phyloP scores from a whole-genome alignment of 164 flowering plant species.

The Houttuynia cordata region DNA sequence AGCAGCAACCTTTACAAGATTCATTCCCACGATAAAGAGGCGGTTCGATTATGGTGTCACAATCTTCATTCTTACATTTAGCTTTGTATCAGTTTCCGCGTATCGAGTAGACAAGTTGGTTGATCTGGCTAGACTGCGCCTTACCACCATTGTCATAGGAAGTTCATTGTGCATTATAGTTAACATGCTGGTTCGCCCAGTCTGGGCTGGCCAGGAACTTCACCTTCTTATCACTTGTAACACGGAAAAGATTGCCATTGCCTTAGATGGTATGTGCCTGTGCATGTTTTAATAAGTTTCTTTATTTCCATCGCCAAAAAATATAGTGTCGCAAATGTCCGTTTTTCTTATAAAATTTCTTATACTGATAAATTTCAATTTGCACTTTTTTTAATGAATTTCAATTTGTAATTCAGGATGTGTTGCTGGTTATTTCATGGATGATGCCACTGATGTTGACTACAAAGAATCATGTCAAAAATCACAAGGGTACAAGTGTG shows the following conservation, averaged over 20 bases:
- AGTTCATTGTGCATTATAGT: constrained; percentile 41
- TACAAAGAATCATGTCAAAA: constrained; percentile 15
- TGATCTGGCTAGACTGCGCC: constrained; percentile 42
- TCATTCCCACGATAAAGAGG: constrained; percentile 56
- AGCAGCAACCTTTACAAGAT: constrained; percentile 62
- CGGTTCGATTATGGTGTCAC: constrained; percentile 65
- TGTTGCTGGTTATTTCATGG: constrained; percentile 28
- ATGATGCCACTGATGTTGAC: not conserved
- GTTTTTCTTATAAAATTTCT: too few species aligned
- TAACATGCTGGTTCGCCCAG: constrained; percentile 46
- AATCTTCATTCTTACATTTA: constrained; percentile 79
- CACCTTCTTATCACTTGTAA: constrained; percentile 34
- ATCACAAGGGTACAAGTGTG: constrained; percentile 46
- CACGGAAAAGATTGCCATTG: constrained; percentile 60
- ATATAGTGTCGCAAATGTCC: not conserved
- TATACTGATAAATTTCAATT: too few species aligned
- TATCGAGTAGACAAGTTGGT: constrained; percentile 51
- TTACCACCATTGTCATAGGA: constrained; percentile 62
- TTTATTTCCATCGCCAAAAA: not conserved
- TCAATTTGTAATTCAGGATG: constrained; percentile 24
- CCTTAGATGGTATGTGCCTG: constrained; percentile 53
- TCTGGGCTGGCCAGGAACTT: constrained; percentile 78
- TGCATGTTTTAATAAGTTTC: not conserved
- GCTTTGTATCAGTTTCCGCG: constrained; percentile 68
- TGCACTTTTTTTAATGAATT: too few species aligned